phyloP scores from a whole-genome alignment of 2,329 filamentous ascomycete genomes.

The Keithomyces neogunnii region DNA sequence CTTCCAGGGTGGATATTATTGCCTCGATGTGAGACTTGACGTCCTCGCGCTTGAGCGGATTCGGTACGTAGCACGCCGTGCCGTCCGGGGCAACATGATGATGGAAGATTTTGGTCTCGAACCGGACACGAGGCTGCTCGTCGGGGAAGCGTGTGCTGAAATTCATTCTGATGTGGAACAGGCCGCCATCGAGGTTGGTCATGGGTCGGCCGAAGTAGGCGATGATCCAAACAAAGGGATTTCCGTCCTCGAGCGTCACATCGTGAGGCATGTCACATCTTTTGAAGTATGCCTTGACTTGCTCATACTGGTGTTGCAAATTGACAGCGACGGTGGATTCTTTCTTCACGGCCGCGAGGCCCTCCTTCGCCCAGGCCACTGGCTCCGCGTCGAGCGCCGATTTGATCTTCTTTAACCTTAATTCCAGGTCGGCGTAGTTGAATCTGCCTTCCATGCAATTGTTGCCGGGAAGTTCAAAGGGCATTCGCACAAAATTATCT shows the following conservation, averaged over 20 bases:
- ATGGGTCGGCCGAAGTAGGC: slow-evolving; percentile 88
- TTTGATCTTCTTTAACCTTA: slow-evolving; percentile 61
- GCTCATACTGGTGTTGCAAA: slow-evolving; percentile 75
- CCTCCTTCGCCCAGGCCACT: slow-evolving; percentile 61
- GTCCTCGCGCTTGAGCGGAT: slow-evolving; percentile 56
- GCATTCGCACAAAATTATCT: slow-evolving; percentile 67
- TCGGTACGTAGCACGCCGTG: slow-evolving; percentile 72
- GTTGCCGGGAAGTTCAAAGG: slow-evolving; percentile 61
- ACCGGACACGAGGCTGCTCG: slow-evolving; percentile 75
- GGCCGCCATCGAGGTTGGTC: slow-evolving; percentile 86
- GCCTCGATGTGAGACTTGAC: slow-evolving; percentile 76
- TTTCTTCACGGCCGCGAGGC: slow-evolving; percentile 50
- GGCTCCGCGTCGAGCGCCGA: slow-evolving; percentile 64
- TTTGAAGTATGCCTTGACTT: slow-evolving; percentile 69
- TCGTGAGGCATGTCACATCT: slow-evolving; percentile 63
- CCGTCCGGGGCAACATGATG: slow-evolving; percentile 76
- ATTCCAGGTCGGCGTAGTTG: slow-evolving; percentile 66
- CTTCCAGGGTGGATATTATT: slow-evolving; percentile 75
- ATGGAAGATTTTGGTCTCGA: slow-evolving; percentile 79
- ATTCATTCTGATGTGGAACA: slow-evolving; percentile 72
- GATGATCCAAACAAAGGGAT: slow-evolving; percentile 82
- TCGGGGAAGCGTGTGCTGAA: slow-evolving; percentile 82
- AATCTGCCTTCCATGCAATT: slow-evolving; percentile 86
- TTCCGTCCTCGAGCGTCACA: slow-evolving; percentile 66
- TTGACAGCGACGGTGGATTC: slow-evolving; percentile 74